phyloP scores from a whole-genome alignment of 768 basidiomycete species.

The Gymnopilus junonius region DNA sequence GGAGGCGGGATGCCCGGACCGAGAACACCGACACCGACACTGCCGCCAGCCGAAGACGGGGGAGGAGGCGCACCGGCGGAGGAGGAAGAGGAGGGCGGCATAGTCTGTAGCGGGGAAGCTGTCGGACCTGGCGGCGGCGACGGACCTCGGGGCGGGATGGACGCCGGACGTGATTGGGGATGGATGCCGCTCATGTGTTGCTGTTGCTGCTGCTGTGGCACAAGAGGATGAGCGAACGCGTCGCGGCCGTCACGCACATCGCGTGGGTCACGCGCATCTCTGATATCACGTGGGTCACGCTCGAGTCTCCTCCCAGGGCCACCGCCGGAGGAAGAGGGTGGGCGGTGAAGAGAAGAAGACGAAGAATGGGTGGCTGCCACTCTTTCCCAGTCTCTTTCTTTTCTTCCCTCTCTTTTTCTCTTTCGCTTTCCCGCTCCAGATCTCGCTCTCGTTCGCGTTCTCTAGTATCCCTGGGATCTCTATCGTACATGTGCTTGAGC shows the following conservation, averaged over 20 bases:
- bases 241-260: background rate
- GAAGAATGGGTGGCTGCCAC: background rate
- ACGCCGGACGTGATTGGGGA: background rate
- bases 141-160: background rate
- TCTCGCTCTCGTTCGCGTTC: background rate
- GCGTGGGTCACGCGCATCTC: background rate
- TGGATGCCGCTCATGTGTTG: background rate
- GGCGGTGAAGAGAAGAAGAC: background rate
- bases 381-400: background rate
- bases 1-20: background rate
- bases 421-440: background rate
- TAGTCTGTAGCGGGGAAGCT: background rate
- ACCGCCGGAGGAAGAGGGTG: background rate
- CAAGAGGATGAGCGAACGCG: background rate
- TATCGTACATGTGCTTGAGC: background rate
- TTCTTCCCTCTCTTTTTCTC: background rate
- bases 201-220: background rate
- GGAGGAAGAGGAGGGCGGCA: background rate
- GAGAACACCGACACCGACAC: background rate
- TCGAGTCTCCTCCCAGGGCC: background rate
- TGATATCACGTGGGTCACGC: background rate
- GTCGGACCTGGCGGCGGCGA: background rate
- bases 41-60: background rate
- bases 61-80: background rate
- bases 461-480: background rate